Evolutionary conservation across 768 basidiomycete species (phyloP).

Genomic region (Amanita exitialis): DNA sequence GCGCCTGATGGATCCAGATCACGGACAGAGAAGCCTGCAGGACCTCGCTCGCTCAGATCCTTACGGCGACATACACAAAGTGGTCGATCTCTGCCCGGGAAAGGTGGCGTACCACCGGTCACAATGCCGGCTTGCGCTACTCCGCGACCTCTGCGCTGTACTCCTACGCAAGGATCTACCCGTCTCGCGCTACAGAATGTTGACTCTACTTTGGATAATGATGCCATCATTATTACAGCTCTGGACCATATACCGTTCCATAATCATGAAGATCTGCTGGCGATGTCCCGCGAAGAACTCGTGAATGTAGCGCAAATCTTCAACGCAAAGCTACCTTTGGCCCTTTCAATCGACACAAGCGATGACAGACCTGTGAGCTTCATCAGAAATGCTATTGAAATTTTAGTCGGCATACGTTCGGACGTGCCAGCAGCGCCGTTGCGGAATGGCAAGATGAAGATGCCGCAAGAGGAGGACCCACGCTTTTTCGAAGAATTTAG

Average conservation of each 20-base stretch:
- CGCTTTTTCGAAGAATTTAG: constrained; percentile 5
- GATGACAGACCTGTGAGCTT: constrained; percentile 26
- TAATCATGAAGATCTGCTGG: constrained; percentile 63
- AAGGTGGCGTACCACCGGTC: background rate
- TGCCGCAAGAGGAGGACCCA: constrained; percentile 2
- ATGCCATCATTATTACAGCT: constrained; percentile 55
- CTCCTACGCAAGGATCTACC: constrained; percentile 10
- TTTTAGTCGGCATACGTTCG: constrained; percentile 45
- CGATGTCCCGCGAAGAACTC: constrained; percentile 49
- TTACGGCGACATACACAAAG: background rate
- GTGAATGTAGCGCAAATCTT: constrained; percentile 40
- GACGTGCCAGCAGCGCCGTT: constrained; percentile 27
- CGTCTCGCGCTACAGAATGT: constrained; percentile 54
- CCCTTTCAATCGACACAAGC: constrained; percentile 36
- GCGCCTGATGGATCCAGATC: background rate
- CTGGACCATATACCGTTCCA: constrained; percentile 53
- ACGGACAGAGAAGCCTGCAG: constrained; percentile 1
- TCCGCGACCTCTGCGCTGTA: background rate
- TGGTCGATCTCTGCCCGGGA: background rate
- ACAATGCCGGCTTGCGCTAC: background rate
- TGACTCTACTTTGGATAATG: constrained; percentile 33
- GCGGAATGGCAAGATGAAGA: constrained; percentile 7
- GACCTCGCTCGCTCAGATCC: background rate
- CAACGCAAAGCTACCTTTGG: constrained; percentile 46
- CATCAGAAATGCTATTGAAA: constrained; percentile 48